Base-by-base conservation (phyloP, 495 filamentous ascomycete genomes). In the Neohortaea acidophila region DNA sequence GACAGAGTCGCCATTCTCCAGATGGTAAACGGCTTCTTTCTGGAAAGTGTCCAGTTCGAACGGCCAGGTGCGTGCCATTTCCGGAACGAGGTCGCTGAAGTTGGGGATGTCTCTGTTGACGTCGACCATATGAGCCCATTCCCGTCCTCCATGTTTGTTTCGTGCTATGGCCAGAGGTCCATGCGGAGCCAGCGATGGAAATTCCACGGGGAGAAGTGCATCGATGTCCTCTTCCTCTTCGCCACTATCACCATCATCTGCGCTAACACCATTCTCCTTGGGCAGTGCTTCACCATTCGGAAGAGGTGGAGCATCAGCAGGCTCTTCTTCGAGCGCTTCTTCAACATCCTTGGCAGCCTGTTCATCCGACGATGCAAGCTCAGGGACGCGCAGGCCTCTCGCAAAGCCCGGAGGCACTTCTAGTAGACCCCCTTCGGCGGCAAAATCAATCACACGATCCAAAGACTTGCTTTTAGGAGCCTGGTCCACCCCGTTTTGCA, bases 71-170 rank as follows among this genome's bases (percentile, higher is more conserved):
- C 78, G 72, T 2, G 89, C 89, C 84, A 94, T 93, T 46, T 94
- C 79, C 0, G 91, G 89, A 22, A 97, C 89, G 26, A 97, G 63
- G 41, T 94, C 89, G 35, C 66, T 59, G 60, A 97, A 96, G 54
- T 97, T 96, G 24, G 77, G 62, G 34, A 97, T 86, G 28, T 85
- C 79, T 33, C 82, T 69, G 49, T 89, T 87, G 49, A 94, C 72
- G 58, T 97, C 85, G 1, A 97, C 85, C 72, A 96, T 85, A 57
- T 97, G 89, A 19, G 89, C 89, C 89, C 89, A 96, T 64, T 96
- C 84, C 51, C 66, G 78, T 2, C 81, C 81, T 36, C 72, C 73
- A 44, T 78, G 75, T 47, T 73, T 80, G 45, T 77, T 64, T 38
- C 70, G 68, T n/a, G 77, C 72, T 19, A 74, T 59, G 20, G 81